These are phyloP conservation scores for Tilletia caries DNA, from an alignment of 1,284 basidiomycete species.

Conservation along the genomic window DNA sequence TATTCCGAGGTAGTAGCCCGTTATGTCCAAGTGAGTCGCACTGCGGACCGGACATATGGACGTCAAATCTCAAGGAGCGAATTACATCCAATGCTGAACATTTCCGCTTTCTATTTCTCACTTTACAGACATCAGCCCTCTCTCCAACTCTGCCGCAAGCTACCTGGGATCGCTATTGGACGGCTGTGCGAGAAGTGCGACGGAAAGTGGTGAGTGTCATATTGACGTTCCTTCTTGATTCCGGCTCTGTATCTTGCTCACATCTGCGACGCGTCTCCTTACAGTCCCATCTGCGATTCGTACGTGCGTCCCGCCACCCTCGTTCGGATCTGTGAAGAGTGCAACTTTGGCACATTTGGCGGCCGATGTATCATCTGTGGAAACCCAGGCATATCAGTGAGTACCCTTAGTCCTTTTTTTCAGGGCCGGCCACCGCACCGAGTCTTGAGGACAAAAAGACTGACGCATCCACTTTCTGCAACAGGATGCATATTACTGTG, in stretches of 20 bases:
- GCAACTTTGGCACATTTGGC: slow-evolving; percentile 93
- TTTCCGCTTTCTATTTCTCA: background rate
- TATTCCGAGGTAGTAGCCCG: too few relatives aligned
- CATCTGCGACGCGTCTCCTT: background rate
- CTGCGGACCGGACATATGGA: background rate
- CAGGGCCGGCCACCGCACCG: too few relatives aligned
- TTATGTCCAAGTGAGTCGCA: slow-evolving; percentile 37
- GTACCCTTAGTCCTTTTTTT: slow-evolving; percentile 16
- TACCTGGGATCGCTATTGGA: slow-evolving; percentile 90
- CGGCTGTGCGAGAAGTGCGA: slow-evolving; percentile 98
- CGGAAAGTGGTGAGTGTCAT: slow-evolving; percentile 85
- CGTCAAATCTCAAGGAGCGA: too few relatives aligned
- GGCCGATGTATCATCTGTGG: slow-evolving; percentile 92
- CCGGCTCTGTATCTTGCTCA: background rate
- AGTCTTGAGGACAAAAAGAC: too few relatives aligned
- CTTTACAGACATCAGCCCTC: slow-evolving; percentile 61
- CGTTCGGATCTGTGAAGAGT: slow-evolving; percentile 97
- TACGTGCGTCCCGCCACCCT: slow-evolving; percentile 97
- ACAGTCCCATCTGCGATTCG: slow-evolving; percentile 95
- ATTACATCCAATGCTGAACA: too few relatives aligned
- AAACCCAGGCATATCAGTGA: slow-evolving; percentile 44
- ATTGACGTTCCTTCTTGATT: background rate
- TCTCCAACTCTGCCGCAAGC: slow-evolving; percentile 92
- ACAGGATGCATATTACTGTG: slow-evolving; percentile 53
- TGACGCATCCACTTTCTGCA: too few relatives aligned